Evolutionary conservation across 257 asterid species (phyloP), one percentile per base, ranked within the genome.

Genomic region (Avicennia marina): DNA sequence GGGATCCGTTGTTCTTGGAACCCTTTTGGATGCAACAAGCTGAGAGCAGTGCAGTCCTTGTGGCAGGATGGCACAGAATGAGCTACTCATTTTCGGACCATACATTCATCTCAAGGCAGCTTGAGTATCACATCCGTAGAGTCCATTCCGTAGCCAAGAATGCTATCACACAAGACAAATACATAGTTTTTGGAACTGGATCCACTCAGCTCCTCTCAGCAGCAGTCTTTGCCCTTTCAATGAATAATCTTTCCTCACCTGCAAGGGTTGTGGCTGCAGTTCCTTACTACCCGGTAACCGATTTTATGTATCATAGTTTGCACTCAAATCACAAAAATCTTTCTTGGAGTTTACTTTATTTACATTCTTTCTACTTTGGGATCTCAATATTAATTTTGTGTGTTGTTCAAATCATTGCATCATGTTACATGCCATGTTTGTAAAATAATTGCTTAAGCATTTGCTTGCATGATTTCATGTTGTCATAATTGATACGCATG

Each of bases 41-140:
- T 32, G 68, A 70, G 1, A 68, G 56, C 19, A 79, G 94, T 62
- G 94, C 90, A 29, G 67, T 83, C 1, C 9, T 85, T 2, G 32
- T 85, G 3, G 27, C 90, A 25, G 96, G 95, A 4, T 88, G 96
- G 95, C 96, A 85, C 62, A 64, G 96, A 62, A 85, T 89, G 97
- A 74, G 95, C 60, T 86, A 89, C 53, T 0, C 0, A 0, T 89
- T 63, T 17, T 5, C 54, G 4, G 81, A 67, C 27, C 3, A 22
- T 0, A 17, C 81, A 8, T 4, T 0, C 46, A 33, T 75, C 63
- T 89, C 95, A 9, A 46, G 53, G 4, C 67, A 73, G 54, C 90
- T 89, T 11, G 73, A 63, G 3, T 43, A 45, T 6, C 72, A 56
- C 51, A 77, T 89, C 11, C 78, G 78, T 12, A 54, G 21, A 33